Evolutionary conservation across 2,329 filamentous ascomycete species (phyloP), one percentile per base, ranked within the genome.

Genomic region (Botrytis medusae): DNA sequence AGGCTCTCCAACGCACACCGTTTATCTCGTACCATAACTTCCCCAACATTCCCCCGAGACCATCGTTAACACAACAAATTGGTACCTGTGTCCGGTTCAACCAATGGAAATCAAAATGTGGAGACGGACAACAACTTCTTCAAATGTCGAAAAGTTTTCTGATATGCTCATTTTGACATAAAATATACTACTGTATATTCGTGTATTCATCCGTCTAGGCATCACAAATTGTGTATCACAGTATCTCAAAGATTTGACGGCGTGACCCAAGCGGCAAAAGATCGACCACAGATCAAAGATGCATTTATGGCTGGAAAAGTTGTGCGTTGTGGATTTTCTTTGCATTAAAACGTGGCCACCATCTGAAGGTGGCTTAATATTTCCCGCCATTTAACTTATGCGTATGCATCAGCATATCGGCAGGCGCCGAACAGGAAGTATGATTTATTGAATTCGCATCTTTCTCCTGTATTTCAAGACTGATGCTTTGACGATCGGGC

Each of bases 311-410:
- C 61, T 37, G 32, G 32, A 54, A n/a, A 40, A 54, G 18, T 37
- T 37, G 63, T 67, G 60, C 34, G 25, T 67, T 65, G 42, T 32
- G 62, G 63, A 67, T 67, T 67, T 67, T 37, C 44, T 65, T 65
- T 65, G 46, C 64, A 67, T 67, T 40, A 40, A 68, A 68, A 68
- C 64, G 64, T 54, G 48, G 64, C 64, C 34, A 68, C 16, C 34
- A 68, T 48, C 25, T 54, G 25, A 22, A 54, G 34, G 64, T 68
- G 46, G 32, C 64, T 67, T 54, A 54, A 67, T 67, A 40, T 54
- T 37, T 67, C 48, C 64, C 46, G 64, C 34, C 37, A 16, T 40
- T 42, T 68, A 42, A 48, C 64, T 68, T 57, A 42, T 54, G 25
- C 40, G 10, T 67, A 46, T 67, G 63, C 46, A 37, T 51, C 25